phyloP scores from a whole-genome alignment of 306 rosid genomes.

The Crotalaria pallida region DNA sequence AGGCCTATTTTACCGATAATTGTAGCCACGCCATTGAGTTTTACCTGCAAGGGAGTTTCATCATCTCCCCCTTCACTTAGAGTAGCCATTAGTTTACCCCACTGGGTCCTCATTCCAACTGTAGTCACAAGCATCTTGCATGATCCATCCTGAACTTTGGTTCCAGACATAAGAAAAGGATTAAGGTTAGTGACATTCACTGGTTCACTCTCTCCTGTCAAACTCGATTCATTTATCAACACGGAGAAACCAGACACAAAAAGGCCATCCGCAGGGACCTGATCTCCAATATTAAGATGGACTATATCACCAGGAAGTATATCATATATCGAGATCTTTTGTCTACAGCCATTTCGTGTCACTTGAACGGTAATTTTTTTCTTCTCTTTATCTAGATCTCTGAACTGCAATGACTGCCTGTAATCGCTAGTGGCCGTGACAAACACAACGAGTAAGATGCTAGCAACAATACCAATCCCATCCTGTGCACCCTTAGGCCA shows the following conservation, averaged over 20 bases:
- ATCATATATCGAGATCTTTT: constrained; percentile 88
- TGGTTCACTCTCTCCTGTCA: constrained; percentile 98
- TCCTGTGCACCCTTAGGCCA: constrained; percentile 99
- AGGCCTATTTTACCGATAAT: constrained; percentile 95
- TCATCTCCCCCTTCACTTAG: constrained; percentile 98
- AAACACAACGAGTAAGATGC: constrained; percentile 92
- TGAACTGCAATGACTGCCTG: constrained; percentile 90
- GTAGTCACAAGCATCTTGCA: constrained; percentile 98
- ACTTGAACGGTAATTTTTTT: constrained; percentile 81
- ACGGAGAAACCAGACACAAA: constrained; percentile 81
- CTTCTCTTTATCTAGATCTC: constrained; percentile 95
- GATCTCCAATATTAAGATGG: constrained; percentile 89
- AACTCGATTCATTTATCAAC: constrained; percentile 87
- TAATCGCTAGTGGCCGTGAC: constrained; percentile 97
- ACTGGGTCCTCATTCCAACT: constrained; percentile 98
- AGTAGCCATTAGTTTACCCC: constrained; percentile 98
- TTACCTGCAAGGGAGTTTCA: constrained; percentile 98
- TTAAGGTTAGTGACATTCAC: constrained; percentile 50
- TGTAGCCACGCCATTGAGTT: constrained; percentile 98
- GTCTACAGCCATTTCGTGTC: constrained; percentile 76
- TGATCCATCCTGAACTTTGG: constrained; percentile 96
- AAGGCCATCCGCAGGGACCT: constrained; percentile 97
- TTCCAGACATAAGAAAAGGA: constrained; percentile 94
- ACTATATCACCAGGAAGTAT: constrained; percentile 95
- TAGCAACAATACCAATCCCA: constrained; percentile 98